Percentiles rank a stretch among this genome's conserved stretches.
Conservation (phyloP, 2,329 filamentous ascomycete species). For the Aspergillus sp. region DNA sequence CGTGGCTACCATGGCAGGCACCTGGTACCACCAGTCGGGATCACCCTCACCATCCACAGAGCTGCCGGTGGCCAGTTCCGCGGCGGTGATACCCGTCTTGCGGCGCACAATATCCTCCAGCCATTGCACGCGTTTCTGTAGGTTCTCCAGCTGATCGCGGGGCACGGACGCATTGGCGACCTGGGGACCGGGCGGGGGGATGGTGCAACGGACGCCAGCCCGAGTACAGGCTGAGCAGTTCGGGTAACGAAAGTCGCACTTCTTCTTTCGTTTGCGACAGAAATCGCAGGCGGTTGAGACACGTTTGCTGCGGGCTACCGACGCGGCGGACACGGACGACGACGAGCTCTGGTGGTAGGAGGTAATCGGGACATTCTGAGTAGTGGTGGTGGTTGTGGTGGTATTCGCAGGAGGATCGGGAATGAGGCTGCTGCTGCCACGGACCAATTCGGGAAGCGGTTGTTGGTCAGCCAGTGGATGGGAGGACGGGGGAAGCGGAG, state of each 20-base stretch:
- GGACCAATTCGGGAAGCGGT: not conserved
- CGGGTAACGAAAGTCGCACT: conserved; percentile 37
- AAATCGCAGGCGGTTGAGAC: conserved; percentile 37
- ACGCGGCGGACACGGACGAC: conserved; percentile 2
- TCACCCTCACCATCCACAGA: conserved; percentile 27
- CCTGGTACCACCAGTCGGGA: conserved; percentile 33
- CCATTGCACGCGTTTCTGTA: conserved; percentile 35
- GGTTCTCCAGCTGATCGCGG: conserved; percentile 33
- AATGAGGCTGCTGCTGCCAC: not conserved
- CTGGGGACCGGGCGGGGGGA: conserved; percentile 32
- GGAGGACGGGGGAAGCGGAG: not conserved
- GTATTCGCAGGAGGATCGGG: not conserved
- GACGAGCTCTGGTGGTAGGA: not conserved
- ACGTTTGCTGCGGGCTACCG: conserved; percentile 24
- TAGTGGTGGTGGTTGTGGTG: not conserved
- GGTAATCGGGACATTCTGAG: not conserved
- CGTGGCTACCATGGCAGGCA: conserved; percentile 30
- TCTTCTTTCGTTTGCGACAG: conserved; percentile 36
- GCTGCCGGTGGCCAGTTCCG: conserved; percentile 26
- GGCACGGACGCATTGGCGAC: conserved; percentile 32
- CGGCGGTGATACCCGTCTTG: conserved; percentile 29
- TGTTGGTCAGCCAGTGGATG: conserved; percentile 1
- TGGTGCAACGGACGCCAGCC: conserved; percentile 35
- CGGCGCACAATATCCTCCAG: conserved; percentile 30
- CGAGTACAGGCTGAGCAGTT: conserved; percentile 35